These are phyloP conservation scores for Pseudogymnoascus sp. DNA, from an alignment of 2,329 filamentous ascomycete genomes.

Conservation along the genomic window DNA sequence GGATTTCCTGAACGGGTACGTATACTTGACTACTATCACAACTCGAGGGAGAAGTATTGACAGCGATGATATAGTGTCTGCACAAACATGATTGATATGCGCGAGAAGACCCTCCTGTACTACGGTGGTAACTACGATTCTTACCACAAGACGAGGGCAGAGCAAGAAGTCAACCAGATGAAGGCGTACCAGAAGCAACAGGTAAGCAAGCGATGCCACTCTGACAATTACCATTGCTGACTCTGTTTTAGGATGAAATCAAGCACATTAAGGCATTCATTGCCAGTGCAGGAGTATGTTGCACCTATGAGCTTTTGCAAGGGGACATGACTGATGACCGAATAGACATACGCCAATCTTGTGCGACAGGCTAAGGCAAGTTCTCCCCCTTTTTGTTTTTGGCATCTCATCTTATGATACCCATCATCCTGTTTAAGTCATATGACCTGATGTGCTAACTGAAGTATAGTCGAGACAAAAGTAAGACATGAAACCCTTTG, in stretches of 20 bases:
- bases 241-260: constrained; percentile 64
- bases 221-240: not conserved
- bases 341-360: constrained; percentile 86
- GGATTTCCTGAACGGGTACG: constrained; percentile 83
- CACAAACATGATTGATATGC: constrained; percentile 98
- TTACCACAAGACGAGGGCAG: constrained; percentile 85
- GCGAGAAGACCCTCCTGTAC: constrained; percentile 79
- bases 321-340: not conserved
- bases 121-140: constrained; percentile 99
- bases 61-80: constrained; percentile 56
- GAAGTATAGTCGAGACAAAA: constrained; percentile 71
- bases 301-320: not conserved
- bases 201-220: not conserved
- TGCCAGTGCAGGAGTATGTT: constrained; percentile 71
- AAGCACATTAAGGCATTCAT: constrained; percentile 99
- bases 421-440: not conserved
- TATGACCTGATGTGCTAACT: not conserved
- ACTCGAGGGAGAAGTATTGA: not conserved
- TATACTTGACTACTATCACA: not conserved
- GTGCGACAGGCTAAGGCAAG: constrained; percentile 80
- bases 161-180: constrained; percentile 96
- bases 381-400: not conserved
- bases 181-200: constrained; percentile 99
- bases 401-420: not conserved
- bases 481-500: not conserved